A percentile compares a stretch with the other conserved stretches of the same genome.
Conservation (phyloP, 2,329 filamentous ascomycete genomes). For the Fusarium circinatum region DNA sequence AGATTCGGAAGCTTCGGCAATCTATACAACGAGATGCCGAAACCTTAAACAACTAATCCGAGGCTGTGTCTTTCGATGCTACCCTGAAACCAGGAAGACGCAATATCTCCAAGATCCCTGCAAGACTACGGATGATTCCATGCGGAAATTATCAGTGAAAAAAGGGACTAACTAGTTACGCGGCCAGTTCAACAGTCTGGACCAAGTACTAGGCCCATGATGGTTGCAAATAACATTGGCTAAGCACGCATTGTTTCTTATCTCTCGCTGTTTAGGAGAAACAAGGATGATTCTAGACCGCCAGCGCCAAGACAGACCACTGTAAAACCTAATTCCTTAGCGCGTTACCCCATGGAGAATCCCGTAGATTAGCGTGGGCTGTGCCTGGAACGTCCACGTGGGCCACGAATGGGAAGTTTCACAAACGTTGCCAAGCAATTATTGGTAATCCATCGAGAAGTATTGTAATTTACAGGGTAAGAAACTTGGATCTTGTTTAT, state of each 20-base stretch:
- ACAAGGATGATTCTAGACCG: neutral
- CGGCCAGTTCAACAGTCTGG: neutral
- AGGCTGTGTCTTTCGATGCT: neutral
- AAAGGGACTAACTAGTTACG: neutral
- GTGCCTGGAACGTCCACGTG: neutral
- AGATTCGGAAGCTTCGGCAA: neutral
- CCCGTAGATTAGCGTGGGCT: neutral
- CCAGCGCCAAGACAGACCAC: neutral
- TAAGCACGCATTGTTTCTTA: neutral
- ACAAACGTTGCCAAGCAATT: neutral
- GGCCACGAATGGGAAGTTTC: neutral
- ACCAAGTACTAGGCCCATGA: accelerated
- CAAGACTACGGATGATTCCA: no score
- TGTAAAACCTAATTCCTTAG: neutral
- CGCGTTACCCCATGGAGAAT: neutral
- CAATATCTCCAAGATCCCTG: neutral
- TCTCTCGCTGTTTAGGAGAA: neutral
- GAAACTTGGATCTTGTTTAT: neutral
- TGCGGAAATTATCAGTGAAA: neutral
- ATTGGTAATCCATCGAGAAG: neutral
- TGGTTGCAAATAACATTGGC: neutral
- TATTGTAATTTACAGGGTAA: no score
- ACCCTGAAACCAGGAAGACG: neutral
- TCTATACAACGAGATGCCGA: neutral
- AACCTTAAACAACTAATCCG: neutral